Evolutionary conservation across 805 yeast species (phyloP), one percentile per base, ranked within the genome.

Genomic region (Ogataea philodendri): DNA sequence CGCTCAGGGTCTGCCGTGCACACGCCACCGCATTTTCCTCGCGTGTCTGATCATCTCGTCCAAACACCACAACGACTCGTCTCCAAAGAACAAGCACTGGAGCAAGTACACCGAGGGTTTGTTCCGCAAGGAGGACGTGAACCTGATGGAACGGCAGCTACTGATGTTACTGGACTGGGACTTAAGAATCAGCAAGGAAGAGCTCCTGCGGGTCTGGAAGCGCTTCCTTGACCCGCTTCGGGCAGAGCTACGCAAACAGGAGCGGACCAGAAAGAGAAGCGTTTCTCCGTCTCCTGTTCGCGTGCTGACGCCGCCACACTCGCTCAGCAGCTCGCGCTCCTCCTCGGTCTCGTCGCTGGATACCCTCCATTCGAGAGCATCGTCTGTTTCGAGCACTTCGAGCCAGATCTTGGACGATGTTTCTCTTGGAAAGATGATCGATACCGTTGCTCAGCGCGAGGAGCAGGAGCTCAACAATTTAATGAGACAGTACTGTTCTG

Each of bases 11-110:
- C 65, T 81, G 45, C 84, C 89, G 27, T 82, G 89, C 47, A 84
- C 94, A 3, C 69, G 86, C 52, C 93, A 84, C 61, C 67, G 94
- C 47, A 80, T 84, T 42, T 76, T 84, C 47, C 67, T 84, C 37
- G 84, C 87, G 10, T 81, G 88, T 55, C 64, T 84, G 49, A 81
- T 84, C 41, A 66, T 84, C 43, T 75, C 86, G 11, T 75, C 87
- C 30, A 84, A 84, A 57, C 78, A 68, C 60, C 83, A 80, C 66
- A 83, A 84, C 60, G 94, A 84, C 55, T 76, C 83, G 5, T 77
- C 85, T 9, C 88, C 90, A 42, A 78, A 81, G 53, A 84, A 84
- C 61, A 67, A 69, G 46, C 88, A 83, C 59, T 84, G 94, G 94
- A 78, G 86, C 25, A 74, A 71, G 48, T 81, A 81, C 60, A 80